Evolutionary conservation across 352 stramenopile species (phyloP).

Genomic region (Phytophthora pluvialis): DNA sequence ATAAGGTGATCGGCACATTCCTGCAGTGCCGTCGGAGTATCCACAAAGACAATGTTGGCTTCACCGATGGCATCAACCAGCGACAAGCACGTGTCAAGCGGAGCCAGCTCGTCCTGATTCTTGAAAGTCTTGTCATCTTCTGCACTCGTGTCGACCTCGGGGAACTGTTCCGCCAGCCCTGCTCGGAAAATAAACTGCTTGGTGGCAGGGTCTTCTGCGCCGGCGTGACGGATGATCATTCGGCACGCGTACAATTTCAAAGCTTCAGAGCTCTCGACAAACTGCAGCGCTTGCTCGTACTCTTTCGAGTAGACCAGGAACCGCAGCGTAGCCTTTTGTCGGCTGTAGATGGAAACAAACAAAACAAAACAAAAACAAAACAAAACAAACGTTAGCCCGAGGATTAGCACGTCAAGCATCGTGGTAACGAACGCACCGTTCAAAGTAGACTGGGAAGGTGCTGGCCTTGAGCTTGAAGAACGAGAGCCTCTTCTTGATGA

Average conservation of each 20-base stretch:
- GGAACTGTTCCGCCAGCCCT: conserved; percentile 48
- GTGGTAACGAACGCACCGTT: conserved; percentile 40
- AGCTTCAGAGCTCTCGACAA: conserved; percentile 32
- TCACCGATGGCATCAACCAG: conserved; percentile 49
- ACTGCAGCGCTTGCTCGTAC: conserved; percentile 60
- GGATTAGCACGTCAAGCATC: background rate
- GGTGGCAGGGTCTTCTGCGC: conserved; percentile 44
- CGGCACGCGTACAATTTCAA: conserved; percentile 60
- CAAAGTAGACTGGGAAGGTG: conserved; percentile 64
- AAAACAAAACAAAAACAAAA: background rate
- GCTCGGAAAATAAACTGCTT: conserved; percentile 62
- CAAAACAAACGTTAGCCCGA: background rate
- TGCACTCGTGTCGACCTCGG: conserved; percentile 48
- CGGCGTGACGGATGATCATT: conserved; percentile 59
- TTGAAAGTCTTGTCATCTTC: conserved; percentile 34
- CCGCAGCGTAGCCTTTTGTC: conserved; percentile 53
- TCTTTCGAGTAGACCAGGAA: conserved; percentile 71
- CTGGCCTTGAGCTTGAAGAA: conserved; percentile 61
- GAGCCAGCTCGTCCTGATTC: conserved; percentile 51
- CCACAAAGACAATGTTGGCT: conserved; percentile 64
- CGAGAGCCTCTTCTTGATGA: conserved; percentile 74
- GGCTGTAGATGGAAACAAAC: conserved; percentile 23
- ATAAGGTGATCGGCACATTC: conserved; percentile 52
- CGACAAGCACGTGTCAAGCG: conserved; percentile 53
- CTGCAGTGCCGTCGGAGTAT: conserved; percentile 44